phyloP scores from a whole-genome alignment of 768 basidiomycete species.

The Collybiopsis confluens region DNA sequence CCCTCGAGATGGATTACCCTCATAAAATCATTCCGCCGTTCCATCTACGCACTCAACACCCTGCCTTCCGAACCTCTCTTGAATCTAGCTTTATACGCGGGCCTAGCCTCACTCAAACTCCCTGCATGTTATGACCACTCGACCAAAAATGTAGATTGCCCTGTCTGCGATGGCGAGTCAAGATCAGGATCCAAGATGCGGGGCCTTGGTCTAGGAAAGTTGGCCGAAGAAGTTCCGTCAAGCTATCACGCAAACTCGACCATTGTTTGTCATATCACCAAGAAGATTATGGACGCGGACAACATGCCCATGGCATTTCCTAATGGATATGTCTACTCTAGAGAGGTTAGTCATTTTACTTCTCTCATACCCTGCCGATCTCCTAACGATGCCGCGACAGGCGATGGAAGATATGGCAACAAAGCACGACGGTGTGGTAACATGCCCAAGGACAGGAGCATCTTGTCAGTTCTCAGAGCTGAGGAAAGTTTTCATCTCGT shows the following conservation, averaged over 20 bases:
- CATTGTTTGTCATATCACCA: slow-evolving; percentile 87
- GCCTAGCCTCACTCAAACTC: slow-evolving; percentile 85
- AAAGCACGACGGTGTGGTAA: slow-evolving; percentile 74
- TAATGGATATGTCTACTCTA: slow-evolving; percentile 89
- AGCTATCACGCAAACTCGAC: slow-evolving; percentile 95
- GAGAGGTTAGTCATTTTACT: slow-evolving; percentile 55
- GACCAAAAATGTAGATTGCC: slow-evolving; percentile 81
- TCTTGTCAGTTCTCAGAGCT: slow-evolving; percentile 62
- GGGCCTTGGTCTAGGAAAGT: slow-evolving; percentile 57
- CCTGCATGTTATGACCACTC: slow-evolving; percentile 71
- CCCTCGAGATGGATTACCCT: slow-evolving; percentile 71
- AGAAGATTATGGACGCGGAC: slow-evolving; percentile 92
- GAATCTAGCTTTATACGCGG: slow-evolving; percentile 85
- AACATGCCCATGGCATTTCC: slow-evolving; percentile 92
- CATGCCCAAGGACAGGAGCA: slow-evolving; percentile 72
- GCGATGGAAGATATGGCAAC: slow-evolving; percentile 85
- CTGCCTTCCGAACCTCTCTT: slow-evolving; percentile 86
- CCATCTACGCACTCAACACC: slow-evolving; percentile 84
- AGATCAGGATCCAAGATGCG: slow-evolving; percentile 20
- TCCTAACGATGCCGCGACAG: slow-evolving; percentile 33
- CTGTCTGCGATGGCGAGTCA: slow-evolving; percentile 74
- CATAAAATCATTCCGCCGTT: slow-evolving; percentile 73
- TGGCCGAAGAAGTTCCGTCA: slow-evolving; percentile 84
- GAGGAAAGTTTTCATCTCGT: slow-evolving; percentile 90
- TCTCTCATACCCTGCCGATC: neutral